A percentile compares a stretch with the other conserved stretches of the same genome.
phyloP scores from a whole-genome alignment of 1,284 basidiomycete species.

The Rhodofomes roseus region DNA sequence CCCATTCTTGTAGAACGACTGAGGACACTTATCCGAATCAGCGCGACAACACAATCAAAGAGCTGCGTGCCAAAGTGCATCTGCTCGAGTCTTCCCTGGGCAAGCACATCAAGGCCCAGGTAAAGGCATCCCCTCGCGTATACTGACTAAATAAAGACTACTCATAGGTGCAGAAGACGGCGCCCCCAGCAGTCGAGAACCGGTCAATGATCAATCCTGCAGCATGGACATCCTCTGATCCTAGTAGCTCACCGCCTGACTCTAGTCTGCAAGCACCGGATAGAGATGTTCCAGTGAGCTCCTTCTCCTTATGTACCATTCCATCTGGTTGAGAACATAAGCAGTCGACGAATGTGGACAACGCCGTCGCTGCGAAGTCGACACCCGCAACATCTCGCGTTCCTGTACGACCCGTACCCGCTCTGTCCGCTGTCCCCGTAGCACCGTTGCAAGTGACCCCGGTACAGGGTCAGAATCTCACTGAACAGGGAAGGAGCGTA shows the following conservation, averaged over 20 bases:
- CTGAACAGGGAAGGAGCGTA: background rate
- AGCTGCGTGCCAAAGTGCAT: slow-evolving; percentile 28
- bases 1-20: background rate
- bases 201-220: slow-evolving; percentile 31
- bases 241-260: slow-evolving; percentile 25
- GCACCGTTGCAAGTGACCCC: slow-evolving; percentile 3
- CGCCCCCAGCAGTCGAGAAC: slow-evolving; percentile 11
- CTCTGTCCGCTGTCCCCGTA: slow-evolving; percentile 2
- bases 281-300: slow-evolving; percentile 22
- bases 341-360: slow-evolving; percentile 22
- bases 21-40: slow-evolving; percentile 6
- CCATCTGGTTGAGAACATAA: background rate
- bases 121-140: background rate
- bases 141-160: background rate
- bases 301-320: background rate
- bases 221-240: slow-evolving; percentile 28
- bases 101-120: slow-evolving; percentile 23
- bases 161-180: slow-evolving; percentile 5
- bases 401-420: slow-evolving; percentile 3
- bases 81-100: slow-evolving; percentile 28
- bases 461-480: slow-evolving; percentile 5
- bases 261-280: slow-evolving; percentile 17
- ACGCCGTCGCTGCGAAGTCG: slow-evolving; percentile 12
- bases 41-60: slow-evolving; percentile 34
- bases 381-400: slow-evolving; percentile 12